A percentile compares a stretch with the other conserved stretches of the same genome.
Conservation (phyloP, 1,284 basidiomycete species). For the Ustilago hordei region DNA sequence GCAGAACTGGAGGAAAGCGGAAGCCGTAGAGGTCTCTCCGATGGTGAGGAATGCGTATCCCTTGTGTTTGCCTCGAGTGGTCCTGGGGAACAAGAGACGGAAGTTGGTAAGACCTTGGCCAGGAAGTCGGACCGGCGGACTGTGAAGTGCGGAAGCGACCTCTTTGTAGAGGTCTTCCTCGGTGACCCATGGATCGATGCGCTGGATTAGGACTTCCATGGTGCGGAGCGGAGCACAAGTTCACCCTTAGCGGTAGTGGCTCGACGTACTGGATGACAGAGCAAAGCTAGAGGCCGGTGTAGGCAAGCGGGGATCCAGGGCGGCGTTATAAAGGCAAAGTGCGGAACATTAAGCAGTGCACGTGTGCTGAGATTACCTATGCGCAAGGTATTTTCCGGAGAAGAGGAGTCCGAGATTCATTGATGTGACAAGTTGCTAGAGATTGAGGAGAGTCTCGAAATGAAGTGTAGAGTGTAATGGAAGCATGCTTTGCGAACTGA, state of each 20-base stretch:
- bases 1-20: conserved; percentile 24
- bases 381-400: not conserved
- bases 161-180: conserved; percentile 36
- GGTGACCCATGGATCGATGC: conserved; percentile 35
- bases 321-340: too few relatives aligned
- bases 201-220: conserved; percentile 33
- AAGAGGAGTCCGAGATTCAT: not conserved
- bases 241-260: not conserved
- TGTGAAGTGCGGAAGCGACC: conserved; percentile 30
- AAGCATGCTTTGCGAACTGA: not conserved
- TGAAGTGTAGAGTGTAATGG: not conserved
- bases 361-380: not conserved
- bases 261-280: too few relatives aligned
- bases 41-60: conserved; percentile 33
- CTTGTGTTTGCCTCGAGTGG: conserved; percentile 5
- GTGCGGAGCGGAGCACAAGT: not conserved
- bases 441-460: not conserved
- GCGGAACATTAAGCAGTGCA: too few relatives aligned
- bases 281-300: not conserved
- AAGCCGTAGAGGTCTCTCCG: conserved; percentile 33
- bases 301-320: not conserved
- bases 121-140: conserved; percentile 19
- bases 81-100: conserved; percentile 16
- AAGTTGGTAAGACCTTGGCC: conserved; percentile 30
- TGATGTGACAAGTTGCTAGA: not conserved